Evolutionary conservation across 2,329 filamentous ascomycete species (phyloP), one percentile per base, ranked within the genome.

Genomic region (Chalara sp.): DNA sequence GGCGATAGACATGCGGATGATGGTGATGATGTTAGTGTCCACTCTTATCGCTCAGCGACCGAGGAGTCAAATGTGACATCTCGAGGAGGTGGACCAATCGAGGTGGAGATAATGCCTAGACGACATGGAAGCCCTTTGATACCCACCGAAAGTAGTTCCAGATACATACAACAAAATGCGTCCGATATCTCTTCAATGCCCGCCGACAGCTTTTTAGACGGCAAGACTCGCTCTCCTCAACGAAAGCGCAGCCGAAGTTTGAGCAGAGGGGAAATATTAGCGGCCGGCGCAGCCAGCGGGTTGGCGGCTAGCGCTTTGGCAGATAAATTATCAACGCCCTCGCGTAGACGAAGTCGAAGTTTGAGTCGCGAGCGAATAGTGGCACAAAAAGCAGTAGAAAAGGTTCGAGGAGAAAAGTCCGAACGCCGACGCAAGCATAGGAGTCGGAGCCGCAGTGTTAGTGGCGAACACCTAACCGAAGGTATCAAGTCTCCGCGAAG

Each of bases 151-250:
- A 81, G 70, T 69, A 78, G 65, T 76, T 79, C 71, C 64, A 81
- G 68, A 48, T 90, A 86, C 65, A 72, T 83, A 46, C 77, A 81
- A 33, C 76, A 80, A 10, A 81, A 81, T 58, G 74, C 83, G 47
- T 96, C 92, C 3, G 92, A 96, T 63, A 88, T 97, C 46, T 97
- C 92, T 1, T 85, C 83, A 35, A 86, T 87, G 80, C 84, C 84
- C 32, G 74, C 82, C n/a, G 83, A 87, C 65, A 86, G 81, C 63
- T 79, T 86, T 70, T 71, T 87, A 8, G 84, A 84, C 56, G 76
- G 75, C 37, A 58, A 60, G 11, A 55, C 60, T 31, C 46, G 49
- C 56, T 63, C 63, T 12, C 59, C 62, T n/a, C 8, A 37, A 37
- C 56, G 61, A 47, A 65, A 61, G 49, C 54, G 61, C 33, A 65